phyloP scores from a whole-genome alignment of 345 rosid genomes.

The Acer saccharum region DNA sequence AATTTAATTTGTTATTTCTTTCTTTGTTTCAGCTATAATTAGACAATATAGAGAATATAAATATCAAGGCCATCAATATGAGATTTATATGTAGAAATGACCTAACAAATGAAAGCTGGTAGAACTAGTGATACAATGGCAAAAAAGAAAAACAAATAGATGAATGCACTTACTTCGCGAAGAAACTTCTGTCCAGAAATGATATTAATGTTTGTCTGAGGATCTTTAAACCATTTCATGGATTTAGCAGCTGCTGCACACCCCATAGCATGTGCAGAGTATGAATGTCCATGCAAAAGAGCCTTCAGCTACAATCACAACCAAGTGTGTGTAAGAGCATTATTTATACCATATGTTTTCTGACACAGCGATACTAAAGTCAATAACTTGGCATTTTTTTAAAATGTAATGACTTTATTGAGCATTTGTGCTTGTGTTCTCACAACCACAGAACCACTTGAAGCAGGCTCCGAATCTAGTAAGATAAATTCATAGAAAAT shows the following conservation, averaged over 20 bases:
- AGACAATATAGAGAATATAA: neutral
- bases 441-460: neutral
- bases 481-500: neutral
- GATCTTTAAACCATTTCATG: slow-evolving; percentile 87
- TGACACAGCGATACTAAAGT: slow-evolving; percentile 3
- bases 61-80: slow-evolving; percentile 3
- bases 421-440: neutral
- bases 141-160: neutral
- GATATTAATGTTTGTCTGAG: slow-evolving; percentile 67
- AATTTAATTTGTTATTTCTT: neutral
- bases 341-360: slow-evolving; percentile 2
- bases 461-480: neutral
- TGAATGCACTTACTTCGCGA: slow-evolving; percentile 59
- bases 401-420: neutral
- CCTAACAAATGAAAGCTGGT: slow-evolving; percentile 5
- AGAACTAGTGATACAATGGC: neutral
- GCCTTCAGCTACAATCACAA: slow-evolving; percentile 74
- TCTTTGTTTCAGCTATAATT: neutral
- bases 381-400: neutral
- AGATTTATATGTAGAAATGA: neutral
- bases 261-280: slow-evolving; percentile 93
- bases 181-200: slow-evolving; percentile 50
- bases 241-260: slow-evolving; percentile 86
- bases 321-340: slow-evolving; percentile 11
- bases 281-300: slow-evolving; percentile 94